These are phyloP conservation scores for Solanum dulcamara DNA, from an alignment of 257 asterid genomes.

Conservation along the genomic window DNA sequence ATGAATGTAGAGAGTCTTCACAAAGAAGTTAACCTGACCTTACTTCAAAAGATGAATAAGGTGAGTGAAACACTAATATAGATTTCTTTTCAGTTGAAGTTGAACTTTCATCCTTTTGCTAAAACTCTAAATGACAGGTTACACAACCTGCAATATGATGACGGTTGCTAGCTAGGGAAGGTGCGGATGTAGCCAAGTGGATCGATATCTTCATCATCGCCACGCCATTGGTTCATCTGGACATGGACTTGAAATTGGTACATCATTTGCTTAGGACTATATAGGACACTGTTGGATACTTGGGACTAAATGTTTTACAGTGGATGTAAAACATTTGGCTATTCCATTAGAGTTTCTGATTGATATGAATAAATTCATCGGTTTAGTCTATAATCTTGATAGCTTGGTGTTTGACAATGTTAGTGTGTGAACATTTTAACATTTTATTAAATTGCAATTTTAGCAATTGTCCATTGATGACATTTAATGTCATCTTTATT, in stretches of 20 bases:
- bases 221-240: not conserved
- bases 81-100: not conserved
- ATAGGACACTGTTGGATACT: not conserved
- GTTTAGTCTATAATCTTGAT: not conserved
- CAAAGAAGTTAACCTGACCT: too few species aligned
- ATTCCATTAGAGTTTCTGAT: too few species aligned
- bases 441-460: too few species aligned
- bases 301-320: too few species aligned
- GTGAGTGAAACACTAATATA: constrained; percentile 1
- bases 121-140: constrained; percentile 24
- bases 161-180: not conserved
- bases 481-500: too few species aligned
- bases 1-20: constrained; percentile 50
- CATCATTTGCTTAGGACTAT: not conserved
- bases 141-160: constrained; percentile 19
- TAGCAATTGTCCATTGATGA: too few species aligned
- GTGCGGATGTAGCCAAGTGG: not conserved
- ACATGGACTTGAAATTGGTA: not conserved
- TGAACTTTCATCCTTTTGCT: not conserved
- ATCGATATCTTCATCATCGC: not conserved
- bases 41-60: too few species aligned
- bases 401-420: not conserved
- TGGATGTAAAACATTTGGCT: too few species aligned
- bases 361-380: not conserved
- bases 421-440: too few species aligned